Conservation (phyloP, 495 filamentous ascomycete genomes). For the Trichoderma asperelloides region DNA sequence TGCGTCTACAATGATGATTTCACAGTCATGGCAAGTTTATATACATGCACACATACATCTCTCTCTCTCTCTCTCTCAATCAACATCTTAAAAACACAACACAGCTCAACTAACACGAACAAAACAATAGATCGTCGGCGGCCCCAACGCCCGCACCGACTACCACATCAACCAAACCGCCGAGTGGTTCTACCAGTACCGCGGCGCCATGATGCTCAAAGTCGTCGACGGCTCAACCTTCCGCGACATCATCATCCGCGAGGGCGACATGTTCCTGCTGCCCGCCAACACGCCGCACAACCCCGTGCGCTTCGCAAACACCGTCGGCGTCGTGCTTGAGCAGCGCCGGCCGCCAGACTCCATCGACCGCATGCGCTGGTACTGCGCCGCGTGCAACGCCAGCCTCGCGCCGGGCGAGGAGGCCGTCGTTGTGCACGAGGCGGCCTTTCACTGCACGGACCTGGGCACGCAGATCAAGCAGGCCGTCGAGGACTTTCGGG, state of each 20-base stretch:
- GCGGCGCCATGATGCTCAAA: conserved; percentile 86
- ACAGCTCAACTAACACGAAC: background rate
- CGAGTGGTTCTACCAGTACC: conserved; percentile 97
- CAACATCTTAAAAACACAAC: background rate
- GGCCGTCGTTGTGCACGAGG: conserved; percentile 68
- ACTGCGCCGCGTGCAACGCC: conserved; percentile 57
- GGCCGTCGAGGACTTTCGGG: conserved; percentile 77
- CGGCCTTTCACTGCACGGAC: conserved; percentile 79
- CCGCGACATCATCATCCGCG: conserved; percentile 76
- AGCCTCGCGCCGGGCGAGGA: background rate
- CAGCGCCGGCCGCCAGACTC: conserved; percentile 62
- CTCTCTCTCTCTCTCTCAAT: background rate
- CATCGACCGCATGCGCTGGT: conserved; percentile 84
- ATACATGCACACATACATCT: too few species aligned
- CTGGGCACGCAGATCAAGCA: conserved; percentile 95
- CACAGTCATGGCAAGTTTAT: conserved; percentile 59
- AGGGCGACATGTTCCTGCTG: conserved; percentile 91
- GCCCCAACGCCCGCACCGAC: conserved; percentile 91
- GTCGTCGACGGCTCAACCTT: conserved; percentile 66
- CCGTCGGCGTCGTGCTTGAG: conserved; percentile 81
- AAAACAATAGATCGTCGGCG: conserved; percentile 93
- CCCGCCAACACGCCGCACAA: conserved; percentile 86
- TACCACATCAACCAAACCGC: conserved; percentile 97
- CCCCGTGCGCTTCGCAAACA: conserved; percentile 54
- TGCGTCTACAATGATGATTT: conserved; percentile 80